phyloP scores from a whole-genome alignment of 305 asterid genomes.

The Fraxinus sp. region DNA sequence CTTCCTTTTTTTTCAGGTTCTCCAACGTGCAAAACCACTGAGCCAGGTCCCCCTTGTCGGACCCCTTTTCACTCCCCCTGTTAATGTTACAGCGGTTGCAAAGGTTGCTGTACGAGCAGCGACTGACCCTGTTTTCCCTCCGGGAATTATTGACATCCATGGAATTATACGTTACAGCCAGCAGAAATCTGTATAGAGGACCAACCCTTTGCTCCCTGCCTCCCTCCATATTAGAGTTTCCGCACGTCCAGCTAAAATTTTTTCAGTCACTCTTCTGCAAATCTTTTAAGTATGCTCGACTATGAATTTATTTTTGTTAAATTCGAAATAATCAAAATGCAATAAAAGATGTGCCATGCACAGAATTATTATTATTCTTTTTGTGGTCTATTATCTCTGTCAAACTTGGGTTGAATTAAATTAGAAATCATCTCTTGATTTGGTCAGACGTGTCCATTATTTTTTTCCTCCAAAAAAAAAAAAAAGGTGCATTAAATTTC shows the following conservation, averaged over 20 bases:
- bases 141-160: conserved; percentile 70
- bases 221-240: not conserved
- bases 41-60: conserved; percentile 76
- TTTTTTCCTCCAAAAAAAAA: too few species aligned
- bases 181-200: conserved; percentile 41
- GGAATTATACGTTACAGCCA: conserved; percentile 73
- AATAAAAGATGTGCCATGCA: not conserved
- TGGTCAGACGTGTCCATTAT: too few species aligned
- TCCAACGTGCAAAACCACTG: conserved; percentile 70
- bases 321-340: not conserved
- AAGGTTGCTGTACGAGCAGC: conserved; percentile 88
- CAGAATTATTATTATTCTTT: not conserved
- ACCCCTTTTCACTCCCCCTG: conserved; percentile 80
- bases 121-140: conserved; percentile 83
- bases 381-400: not conserved
- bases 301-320: not conserved
- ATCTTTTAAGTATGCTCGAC: not conserved
- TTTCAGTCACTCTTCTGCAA: not conserved
- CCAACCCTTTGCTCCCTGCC: not conserved
- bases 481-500: too few species aligned
- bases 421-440: too few species aligned
- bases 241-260: not conserved
- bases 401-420: not conserved
- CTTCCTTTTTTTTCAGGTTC: conserved; percentile 48
- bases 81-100: conserved; percentile 72